phyloP scores from a whole-genome alignment of 371 early-diverging fungal genomes.

The Mortierella sp. region DNA sequence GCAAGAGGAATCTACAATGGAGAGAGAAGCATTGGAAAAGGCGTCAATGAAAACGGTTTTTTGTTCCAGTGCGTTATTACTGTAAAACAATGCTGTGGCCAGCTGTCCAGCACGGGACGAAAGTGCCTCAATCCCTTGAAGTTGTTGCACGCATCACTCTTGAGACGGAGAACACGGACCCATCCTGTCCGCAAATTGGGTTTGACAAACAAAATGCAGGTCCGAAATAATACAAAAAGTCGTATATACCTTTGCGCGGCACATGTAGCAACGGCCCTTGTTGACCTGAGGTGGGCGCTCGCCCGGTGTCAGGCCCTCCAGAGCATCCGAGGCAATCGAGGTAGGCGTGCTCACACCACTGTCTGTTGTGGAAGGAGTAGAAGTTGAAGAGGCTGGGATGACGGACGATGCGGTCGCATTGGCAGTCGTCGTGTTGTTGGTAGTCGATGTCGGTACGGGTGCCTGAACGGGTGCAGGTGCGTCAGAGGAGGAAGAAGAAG shows the following conservation, averaged over 20 bases:
- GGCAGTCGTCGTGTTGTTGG: background rate
- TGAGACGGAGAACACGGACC: background rate
- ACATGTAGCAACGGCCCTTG: slow-evolving; percentile 82
- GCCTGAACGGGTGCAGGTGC: slow-evolving; percentile 4
- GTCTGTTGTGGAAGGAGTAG: slow-evolving; percentile 30
- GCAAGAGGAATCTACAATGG: slow-evolving; percentile 75
- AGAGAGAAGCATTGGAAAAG: background rate
- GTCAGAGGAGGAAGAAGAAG: background rate
- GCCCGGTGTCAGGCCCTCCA: slow-evolving; percentile 37
- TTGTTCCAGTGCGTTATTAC: background rate
- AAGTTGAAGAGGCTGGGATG: slow-evolving; percentile 5
- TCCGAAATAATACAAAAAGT: background rate
- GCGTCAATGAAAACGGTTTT: background rate
- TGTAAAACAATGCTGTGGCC: background rate
- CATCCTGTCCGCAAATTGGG: background rate
- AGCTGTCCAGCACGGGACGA: background rate
- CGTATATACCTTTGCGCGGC: slow-evolving; percentile 72
- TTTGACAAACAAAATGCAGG: slow-evolving; percentile 5
- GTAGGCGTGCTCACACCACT: slow-evolving; percentile 45
- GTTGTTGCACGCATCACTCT: too few relatives aligned
- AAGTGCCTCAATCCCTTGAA: background rate
- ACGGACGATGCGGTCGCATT: background rate
- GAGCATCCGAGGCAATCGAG: slow-evolving; percentile 25
- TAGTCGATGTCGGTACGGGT: background rate
- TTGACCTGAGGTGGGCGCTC: slow-evolving; percentile 72